Evolutionary conservation across 1,284 basidiomycete species (phyloP).

Genomic region (Tremellales sp.): DNA sequence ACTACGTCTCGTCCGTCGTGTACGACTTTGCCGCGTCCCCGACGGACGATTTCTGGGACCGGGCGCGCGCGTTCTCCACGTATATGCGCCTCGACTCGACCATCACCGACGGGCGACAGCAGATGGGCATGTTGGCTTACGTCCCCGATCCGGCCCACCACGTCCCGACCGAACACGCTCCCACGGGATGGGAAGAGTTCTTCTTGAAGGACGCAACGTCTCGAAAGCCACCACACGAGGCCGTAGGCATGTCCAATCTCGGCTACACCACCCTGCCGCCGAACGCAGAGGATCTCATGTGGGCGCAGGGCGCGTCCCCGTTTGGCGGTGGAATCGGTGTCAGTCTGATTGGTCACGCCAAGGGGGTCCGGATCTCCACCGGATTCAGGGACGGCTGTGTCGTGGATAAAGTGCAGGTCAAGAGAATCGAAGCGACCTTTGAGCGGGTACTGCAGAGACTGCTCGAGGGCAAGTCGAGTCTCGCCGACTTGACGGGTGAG

Average conservation of each 20-base stretch:
- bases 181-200: constrained; percentile 42
- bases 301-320: constrained; percentile 29
- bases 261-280: constrained; percentile 24
- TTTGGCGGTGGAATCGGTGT: constrained; percentile 18
- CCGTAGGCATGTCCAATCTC: constrained; percentile 37
- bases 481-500: no score
- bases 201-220: constrained; percentile 17
- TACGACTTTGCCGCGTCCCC: constrained; percentile 8
- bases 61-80: constrained; percentile 6
- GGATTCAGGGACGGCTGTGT: constrained; percentile 28
- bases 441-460: constrained; percentile 10
- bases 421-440: constrained; percentile 13
- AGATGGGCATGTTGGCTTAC: constrained; percentile 31
- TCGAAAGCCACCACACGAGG: constrained; percentile 15
- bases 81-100: constrained; percentile 8
- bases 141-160: constrained; percentile 27
- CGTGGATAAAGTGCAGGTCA: constrained; percentile 6
- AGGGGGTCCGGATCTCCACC: constrained; percentile 26
- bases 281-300: constrained; percentile 27
- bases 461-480: constrained; percentile 1
- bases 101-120: constrained; percentile 18
- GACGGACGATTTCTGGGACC: constrained; percentile 25
- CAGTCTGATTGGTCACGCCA: constrained; percentile 30
- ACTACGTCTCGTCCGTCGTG: constrained; percentile 28
- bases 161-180: constrained; percentile 2